A percentile compares a stretch with the other conserved stretches of the same genome.
Conservation (phyloP, 1,139 yeast genomes). For the Saccharomyces hybrid region DNA sequence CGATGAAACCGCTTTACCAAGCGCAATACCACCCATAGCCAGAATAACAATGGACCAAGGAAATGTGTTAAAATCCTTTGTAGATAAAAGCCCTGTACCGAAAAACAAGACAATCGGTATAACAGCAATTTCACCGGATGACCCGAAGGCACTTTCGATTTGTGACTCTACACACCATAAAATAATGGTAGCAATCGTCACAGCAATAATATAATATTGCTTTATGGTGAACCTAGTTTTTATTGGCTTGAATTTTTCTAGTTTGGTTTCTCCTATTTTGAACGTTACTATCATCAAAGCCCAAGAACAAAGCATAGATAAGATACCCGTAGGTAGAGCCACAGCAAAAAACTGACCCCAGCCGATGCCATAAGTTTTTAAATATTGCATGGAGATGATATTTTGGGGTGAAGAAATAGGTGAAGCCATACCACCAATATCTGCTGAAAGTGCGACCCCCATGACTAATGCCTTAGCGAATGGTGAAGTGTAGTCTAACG, state of each 20-base stretch:
- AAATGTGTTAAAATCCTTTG: slow-evolving; percentile 62
- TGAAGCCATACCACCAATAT: slow-evolving; percentile 74
- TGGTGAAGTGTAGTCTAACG: slow-evolving; percentile 53
- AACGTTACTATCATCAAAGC: slow-evolving; percentile 50
- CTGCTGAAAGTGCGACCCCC: slow-evolving; percentile 68
- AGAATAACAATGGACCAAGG: slow-evolving; percentile 72
- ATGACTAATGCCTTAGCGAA: slow-evolving; percentile 60
- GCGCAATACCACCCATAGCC: slow-evolving; percentile 75
- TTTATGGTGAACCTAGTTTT: slow-evolving; percentile 51
- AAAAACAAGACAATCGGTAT: slow-evolving; percentile 60
- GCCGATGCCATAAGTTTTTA: slow-evolving; percentile 54
- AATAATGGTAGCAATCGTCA: slow-evolving; percentile 48
- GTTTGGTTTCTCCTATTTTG: slow-evolving; percentile 37
- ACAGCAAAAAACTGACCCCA: slow-evolving; percentile 78
- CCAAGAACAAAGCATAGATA: slow-evolving; percentile 53
- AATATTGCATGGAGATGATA: slow-evolving; percentile 62
- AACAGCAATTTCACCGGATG: slow-evolving; percentile 63
- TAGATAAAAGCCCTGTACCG: slow-evolving; percentile 60
- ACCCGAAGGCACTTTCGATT: slow-evolving; percentile 52
- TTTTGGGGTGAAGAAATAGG: too few species aligned
- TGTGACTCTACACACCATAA: slow-evolving; percentile 66
- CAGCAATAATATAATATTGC: slow-evolving; percentile 54
- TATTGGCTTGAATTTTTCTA: slow-evolving; percentile 47
- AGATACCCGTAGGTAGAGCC: slow-evolving; percentile 55
- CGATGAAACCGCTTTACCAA: slow-evolving; percentile 67